Base-by-base conservation (phyloP, 352 stramenopile species). In the Blastocystis sp. region DNA sequence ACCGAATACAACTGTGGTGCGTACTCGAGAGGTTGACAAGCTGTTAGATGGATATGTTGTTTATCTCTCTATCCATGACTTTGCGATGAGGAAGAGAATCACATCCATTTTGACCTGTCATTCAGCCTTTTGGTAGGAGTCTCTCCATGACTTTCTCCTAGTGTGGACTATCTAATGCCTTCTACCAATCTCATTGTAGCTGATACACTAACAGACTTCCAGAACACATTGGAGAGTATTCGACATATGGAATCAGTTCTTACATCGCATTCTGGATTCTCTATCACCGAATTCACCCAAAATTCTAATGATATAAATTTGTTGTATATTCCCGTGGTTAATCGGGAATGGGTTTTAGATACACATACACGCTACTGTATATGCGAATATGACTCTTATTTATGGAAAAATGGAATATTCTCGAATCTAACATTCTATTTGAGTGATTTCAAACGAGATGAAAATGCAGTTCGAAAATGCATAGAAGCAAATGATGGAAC, bases 391-490 rank as follows among this genome's bases (percentile, higher is more conserved):
- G 71, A 83, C 2, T 6, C 49, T 9, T 83, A 83, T 52, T 35
- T 35, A 6, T 83, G 71, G 71, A 14, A 29, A 2, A 65, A 51
- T 19, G 71, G 71, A 51, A 37, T 83, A 37, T 83, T 83, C 32
- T 83, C 71, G 16, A 83, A 83, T 24, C n/a, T 83, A 16, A 65
- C 71, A 37, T 83, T 83, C 71, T 83, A 42, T 42, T 32, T 83
- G 7, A 27, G 39, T n/a, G 71, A 83, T 19, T 83, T 83, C 71
- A 83, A 83, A 43, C 71, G 71, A 27, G 71, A 83, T 43, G 24
- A 65, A 14, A 56, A 63, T 24, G 51, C 46, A 9, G 71, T 83
- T 21, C 24, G 39, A 4, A 32, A 43, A 24, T 66, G 71, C 54
- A 83, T 83, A 27, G 71, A 83, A 27, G 32, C 71, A 0, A 83